Base-by-base conservation (phyloP, 2,329 filamentous ascomycete genomes). In the Colletotrichum sp. region DNA sequence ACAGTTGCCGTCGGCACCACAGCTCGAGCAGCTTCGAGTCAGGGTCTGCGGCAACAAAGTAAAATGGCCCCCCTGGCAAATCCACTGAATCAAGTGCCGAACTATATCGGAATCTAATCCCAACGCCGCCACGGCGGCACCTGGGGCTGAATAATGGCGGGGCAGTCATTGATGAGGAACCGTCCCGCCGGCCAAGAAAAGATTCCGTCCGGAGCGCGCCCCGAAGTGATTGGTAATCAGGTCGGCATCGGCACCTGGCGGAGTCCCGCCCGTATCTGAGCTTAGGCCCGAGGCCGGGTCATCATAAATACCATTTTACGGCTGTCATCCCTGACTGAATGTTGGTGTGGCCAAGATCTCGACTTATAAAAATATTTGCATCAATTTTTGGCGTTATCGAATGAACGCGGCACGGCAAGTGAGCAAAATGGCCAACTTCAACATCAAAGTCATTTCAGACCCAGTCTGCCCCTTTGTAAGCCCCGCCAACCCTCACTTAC, bases 361-460 rank as follows among this genome's bases (percentile, higher is more conserved):
- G 26, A 34, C 28, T 30, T 34, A 34, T n/a, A 4, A n/a, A 21
- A 34, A 34, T 6, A 60, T n/a, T 60, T 18, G 57, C 24, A 8
- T 30, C 21, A 3, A 36, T 13, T 34, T 18, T 26, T 30, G 6
- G 8, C 21, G 43, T 8, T 2, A 24, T 34, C 71, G 70, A 52
- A 74, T 76, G 70, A 76, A 61, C 59, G 74, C 26, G 36, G 63
- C 34, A 75, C 71, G 74, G 21, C 74, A 74, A 76, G 64, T 60
- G 28, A 65, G 64, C 72, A 82, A 60, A 60, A 96, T 96, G 94
- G 92, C 93, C 24, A 91, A 92, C 80, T 95, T 96, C 87, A 91
- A 92, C 77, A 94, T 98, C 84, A 92, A 93, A 75, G 91, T 95
- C 81, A 92, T 96, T 74, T 95, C 91, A n/a, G 96, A 98, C 85